Base-by-base conservation (phyloP, 73 alveolate species). In the Urostyla sp. region DNA sequence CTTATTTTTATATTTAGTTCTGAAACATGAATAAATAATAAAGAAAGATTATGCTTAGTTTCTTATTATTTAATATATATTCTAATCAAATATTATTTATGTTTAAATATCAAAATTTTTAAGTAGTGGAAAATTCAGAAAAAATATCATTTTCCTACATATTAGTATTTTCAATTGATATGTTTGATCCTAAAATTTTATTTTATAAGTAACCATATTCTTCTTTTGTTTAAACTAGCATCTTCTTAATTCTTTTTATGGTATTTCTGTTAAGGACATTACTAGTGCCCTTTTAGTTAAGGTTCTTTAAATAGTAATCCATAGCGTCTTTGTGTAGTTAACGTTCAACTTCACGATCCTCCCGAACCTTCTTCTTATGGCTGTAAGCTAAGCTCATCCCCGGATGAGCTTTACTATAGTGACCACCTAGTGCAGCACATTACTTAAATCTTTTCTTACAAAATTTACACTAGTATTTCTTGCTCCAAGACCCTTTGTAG, bases 391-490 rank as follows among this genome's bases (percentile, higher is more conserved):
- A 21, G 52, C 79, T 56, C 28, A 87, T 76, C 49, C 92, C 93
- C 0, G 98, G 98, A 73, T 92, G 98, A 24, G 85, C 88, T 44
- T 95, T 59, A 69, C 96, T 89, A 85, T 89, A 89, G 63, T 92
- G 98, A 1, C 98, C 98, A 28, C 98, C 98, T n/a, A 92, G 61
- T n/a, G 96, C 98, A 59, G 91, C 96, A 38, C 98, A 95, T 27
- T 76, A 79, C 24, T 87, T 79, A 80, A 86, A 90, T 7, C 87
- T 87, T 59, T 90, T 84, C 53, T 82, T 78, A 53, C 98, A 92
- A 63, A 84, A 75, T 75, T 84, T 91, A 35, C 98, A 92, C 48
- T 34, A 23, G 49, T 73, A 48, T 32, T 34, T 73, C 21, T 49
- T 31, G 60, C 15, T 40, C 15, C 52, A n/a, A n/a, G n/a, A n/a